Base-by-base conservation (phyloP, 768 basidiomycete species). In the Podaxis rugospora region DNA sequence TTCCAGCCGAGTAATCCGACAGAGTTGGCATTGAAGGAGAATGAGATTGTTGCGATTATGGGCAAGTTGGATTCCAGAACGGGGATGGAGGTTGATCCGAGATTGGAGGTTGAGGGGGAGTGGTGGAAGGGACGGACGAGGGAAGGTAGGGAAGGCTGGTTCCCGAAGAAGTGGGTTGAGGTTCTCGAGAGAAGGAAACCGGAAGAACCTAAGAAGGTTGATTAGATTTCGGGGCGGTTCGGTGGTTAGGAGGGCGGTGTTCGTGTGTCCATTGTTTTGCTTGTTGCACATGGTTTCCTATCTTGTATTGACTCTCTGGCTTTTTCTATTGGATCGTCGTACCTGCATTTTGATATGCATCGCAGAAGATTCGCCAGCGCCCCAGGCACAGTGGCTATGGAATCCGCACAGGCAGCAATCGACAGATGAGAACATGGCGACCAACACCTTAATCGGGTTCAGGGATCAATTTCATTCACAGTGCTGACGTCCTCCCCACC, bases 51-150 rank as follows among this genome's bases (percentile, higher is more conserved):
- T 4, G 95, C 95, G 2, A 84, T 97, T 49, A 84, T 93, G 77
- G 89, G 83, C 50, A 91, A 90, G 70, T 67, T 89, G 57, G 89
- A 89, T 64, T 86, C 86, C 0, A 69, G 77, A 16, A 88, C 84
- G 0, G 89, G 89, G 0, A 73, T 72, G 65, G 87, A 87, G 62
- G 85, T 87, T 5, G 84, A 89, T 65, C 84, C 86, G 1, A 74
- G 87, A 16, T 61, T 80, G 37, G 80, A 82, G 61, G 74, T 85
- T 25, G 78, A 84, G 60, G 83, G 78, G 5, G 95, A 93, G 60
- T 97, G 95, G 95, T 97, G 93, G 94, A 87, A 85, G 71, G 95
- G 95, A 1, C 79, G 95, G 54, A 93, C 91, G 61, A 80, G 95
- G 56, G 93, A 96, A 64, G 95, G 95, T 0, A 80, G 88, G 65